A percentile compares a stretch with the other conserved stretches of the same genome.
phyloP scores from a whole-genome alignment of 139 green algal genomes.

The Coelastrella sp. region DNA sequence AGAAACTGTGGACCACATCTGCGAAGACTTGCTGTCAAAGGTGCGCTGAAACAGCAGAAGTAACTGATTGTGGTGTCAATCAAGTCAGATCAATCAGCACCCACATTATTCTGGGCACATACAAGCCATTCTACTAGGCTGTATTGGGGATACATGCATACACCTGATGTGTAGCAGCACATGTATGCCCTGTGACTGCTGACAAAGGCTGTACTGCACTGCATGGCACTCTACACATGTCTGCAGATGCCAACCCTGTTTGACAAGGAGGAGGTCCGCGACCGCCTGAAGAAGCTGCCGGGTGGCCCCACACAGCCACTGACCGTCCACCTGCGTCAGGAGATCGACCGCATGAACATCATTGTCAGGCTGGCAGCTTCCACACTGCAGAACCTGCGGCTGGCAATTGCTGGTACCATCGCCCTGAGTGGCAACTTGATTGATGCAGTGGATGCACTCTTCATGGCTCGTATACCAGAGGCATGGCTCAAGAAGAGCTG shows the following conservation, averaged over 20 bases:
- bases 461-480: slow-evolving; percentile 85
- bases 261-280: slow-evolving; percentile 87
- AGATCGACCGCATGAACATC: slow-evolving; percentile 92
- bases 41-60: slow-evolving; percentile 29
- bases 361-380: slow-evolving; percentile 68
- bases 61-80: not conserved
- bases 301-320: slow-evolving; percentile 85
- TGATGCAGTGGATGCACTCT: slow-evolving; percentile 88
- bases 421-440: slow-evolving; percentile 84
- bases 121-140: not conserved
- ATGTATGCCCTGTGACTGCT: no score
- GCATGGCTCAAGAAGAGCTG: slow-evolving; percentile 87
- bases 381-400: slow-evolving; percentile 87
- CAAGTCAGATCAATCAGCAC: not conserved
- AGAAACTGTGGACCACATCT: slow-evolving; percentile 93
- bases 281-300: slow-evolving; percentile 88
- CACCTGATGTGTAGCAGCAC: no score
- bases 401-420: slow-evolving; percentile 92
- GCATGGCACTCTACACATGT: not conserved
- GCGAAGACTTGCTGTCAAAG: slow-evolving; percentile 92
- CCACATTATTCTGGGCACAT: not conserved
- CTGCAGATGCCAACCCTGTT: slow-evolving; percentile 78
- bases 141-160: no score
- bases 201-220: no score
- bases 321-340: slow-evolving; percentile 94